Conservation (phyloP, 495 filamentous ascomycete species). For the Podospora comata region DNA sequence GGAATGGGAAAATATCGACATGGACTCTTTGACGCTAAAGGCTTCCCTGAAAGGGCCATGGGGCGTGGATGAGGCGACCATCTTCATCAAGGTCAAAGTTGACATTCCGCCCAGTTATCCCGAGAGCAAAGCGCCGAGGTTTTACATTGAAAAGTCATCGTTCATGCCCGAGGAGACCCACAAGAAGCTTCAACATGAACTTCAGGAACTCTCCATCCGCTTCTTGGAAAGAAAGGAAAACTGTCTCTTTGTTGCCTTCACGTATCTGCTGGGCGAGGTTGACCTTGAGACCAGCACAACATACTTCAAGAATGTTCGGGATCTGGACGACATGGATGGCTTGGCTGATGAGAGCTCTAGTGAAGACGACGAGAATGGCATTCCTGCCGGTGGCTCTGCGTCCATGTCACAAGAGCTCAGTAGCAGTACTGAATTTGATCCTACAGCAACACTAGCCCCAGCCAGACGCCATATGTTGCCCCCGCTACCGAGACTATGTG, state of each 20-base stretch:
- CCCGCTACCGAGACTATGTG: slow-evolving; percentile 70
- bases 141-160: slow-evolving; percentile 72
- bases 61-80: slow-evolving; percentile 64
- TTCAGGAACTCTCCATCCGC: slow-evolving; percentile 65
- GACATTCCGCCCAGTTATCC: slow-evolving; percentile 80
- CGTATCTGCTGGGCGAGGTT: slow-evolving; percentile 81
- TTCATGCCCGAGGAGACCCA: slow-evolving; percentile 69
- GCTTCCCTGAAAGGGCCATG: slow-evolving; percentile 86
- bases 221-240: slow-evolving; percentile 68
- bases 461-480: slow-evolving; percentile 72
- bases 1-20: slow-evolving; percentile 79
- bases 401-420: slow-evolving; percentile 56
- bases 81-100: slow-evolving; percentile 76
- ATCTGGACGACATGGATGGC: slow-evolving; percentile 57
- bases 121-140: slow-evolving; percentile 58
- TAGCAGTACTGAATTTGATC: slow-evolving; percentile 49
- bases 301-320: slow-evolving; percentile 62
- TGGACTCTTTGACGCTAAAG: slow-evolving; percentile 65
- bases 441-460: slow-evolving; percentile 46
- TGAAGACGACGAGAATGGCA: slow-evolving; percentile 75
- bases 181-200: slow-evolving; percentile 59
- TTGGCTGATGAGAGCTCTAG: slow-evolving; percentile 69
- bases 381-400: slow-evolving; percentile 49
- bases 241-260: slow-evolving; percentile 77
- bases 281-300: slow-evolving; percentile 70